Evolutionary conservation across 257 asterid genomes (phyloP), one percentile per base, ranked within the genome.

Genomic region (Solanum rostratum): DNA sequence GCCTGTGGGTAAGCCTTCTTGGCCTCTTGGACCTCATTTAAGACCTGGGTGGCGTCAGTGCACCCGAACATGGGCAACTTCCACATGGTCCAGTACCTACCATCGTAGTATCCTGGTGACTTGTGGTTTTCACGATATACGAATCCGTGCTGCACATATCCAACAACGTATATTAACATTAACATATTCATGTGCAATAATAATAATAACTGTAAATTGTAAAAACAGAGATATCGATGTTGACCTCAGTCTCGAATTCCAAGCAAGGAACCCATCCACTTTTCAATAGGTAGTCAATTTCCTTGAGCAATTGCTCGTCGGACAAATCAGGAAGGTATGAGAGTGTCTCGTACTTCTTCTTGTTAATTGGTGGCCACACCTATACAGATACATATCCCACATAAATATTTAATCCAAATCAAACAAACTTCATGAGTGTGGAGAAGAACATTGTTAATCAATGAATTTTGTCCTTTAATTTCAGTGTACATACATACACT

Each of bases 41-140:
- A 33, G 5, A 33, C 37, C 37, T 33, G 37, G 37, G 4, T 33
- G 1, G 33, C 33, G 2, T 29, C 33, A 29, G 33, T 29, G 33
- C 33, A 29, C 33, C 33, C 33, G 33, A 29, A 29, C 33, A 29
- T 29, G 2, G 33, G 33, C 33, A 29, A 29, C 33, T 29, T 29
- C 33, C 33, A 29, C 33, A 29, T 29, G 33, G 33, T 29, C 33
- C 33, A 29, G 33, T 29, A 29, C 2, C 94, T 79, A 0, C 94
- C 94, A 39, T 88, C 90, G 3, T 91, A 91, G 92, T 91, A 91
- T 2, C 93, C 93, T 0, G 93, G 93, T 13, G 92, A 86, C 3
- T 3, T 37, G 83, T 84, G 1, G 86, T 91, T 2, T 84, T 84
- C 87, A 57, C 92, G 92, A 62, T 76, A 76, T 9, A 76, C 60